Conservation (phyloP, 768 basidiomycete species). For the Butyriboletus loyo region DNA sequence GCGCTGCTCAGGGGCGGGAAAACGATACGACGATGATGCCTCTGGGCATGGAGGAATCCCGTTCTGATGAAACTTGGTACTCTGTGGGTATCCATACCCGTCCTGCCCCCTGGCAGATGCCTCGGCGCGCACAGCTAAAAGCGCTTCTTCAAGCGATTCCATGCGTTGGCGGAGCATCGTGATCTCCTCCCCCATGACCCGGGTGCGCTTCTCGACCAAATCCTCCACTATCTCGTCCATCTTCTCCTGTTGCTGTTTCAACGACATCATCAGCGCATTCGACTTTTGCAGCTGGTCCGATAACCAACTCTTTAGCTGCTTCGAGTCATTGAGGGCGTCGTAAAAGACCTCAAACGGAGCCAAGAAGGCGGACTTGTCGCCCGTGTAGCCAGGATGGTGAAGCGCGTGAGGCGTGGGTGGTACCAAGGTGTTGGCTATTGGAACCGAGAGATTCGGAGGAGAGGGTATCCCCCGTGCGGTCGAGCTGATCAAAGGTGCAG, state of each 20-base stretch:
- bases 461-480: constrained; percentile 39
- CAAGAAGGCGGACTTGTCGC: constrained; percentile 74
- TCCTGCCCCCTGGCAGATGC: constrained; percentile 16
- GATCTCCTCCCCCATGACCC: constrained; percentile 61
- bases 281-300: constrained; percentile 69
- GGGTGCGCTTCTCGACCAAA: constrained; percentile 59
- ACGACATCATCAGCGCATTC: constrained; percentile 47
- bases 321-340: constrained; percentile 78
- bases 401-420: constrained; percentile 70
- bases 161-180: constrained; percentile 56
- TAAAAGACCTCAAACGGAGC: constrained; percentile 84
- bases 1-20: constrained; percentile 41
- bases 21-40: constrained; percentile 42
- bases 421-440: constrained; percentile 63
- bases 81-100: constrained; percentile 18
- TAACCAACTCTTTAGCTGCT: constrained; percentile 75
- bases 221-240: constrained; percentile 56
- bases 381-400: constrained; percentile 55
- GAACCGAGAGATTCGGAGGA: constrained; percentile 58
- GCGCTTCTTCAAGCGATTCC: constrained; percentile 61
- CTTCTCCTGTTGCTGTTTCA: constrained; percentile 61
- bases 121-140: constrained; percentile 30
- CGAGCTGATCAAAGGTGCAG: constrained; percentile 20
- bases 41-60: constrained; percentile 32
- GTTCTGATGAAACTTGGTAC: constrained; percentile 35